A percentile compares a stretch with the other conserved stretches of the same genome.
Conservation (phyloP, 1,139 yeast genomes). For the Blastobotrys indianensis region DNA sequence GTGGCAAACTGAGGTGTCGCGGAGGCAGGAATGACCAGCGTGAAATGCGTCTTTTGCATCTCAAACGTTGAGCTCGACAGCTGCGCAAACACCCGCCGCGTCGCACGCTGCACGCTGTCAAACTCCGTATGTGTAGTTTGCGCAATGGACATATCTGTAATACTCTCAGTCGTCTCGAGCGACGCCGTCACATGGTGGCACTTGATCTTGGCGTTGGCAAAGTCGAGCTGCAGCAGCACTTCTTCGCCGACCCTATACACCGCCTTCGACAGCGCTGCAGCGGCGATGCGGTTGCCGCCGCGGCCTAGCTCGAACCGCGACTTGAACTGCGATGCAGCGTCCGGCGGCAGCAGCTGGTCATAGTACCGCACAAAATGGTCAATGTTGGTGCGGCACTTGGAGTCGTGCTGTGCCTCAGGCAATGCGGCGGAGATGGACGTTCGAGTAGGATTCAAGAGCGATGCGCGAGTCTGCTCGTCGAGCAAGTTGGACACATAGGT, state of each 20-base stretch:
- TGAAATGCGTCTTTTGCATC: slow-evolving; percentile 22
- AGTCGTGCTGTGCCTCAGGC: not conserved
- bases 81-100: slow-evolving; percentile 22
- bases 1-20: slow-evolving; percentile 35
- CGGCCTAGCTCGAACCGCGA: slow-evolving; percentile 33
- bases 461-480: not conserved
- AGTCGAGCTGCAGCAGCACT: slow-evolving; percentile 29
- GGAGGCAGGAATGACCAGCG: slow-evolving; percentile 33
- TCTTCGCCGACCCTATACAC: slow-evolving; percentile 37
- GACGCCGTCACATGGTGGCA: slow-evolving; percentile 36
- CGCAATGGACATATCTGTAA: slow-evolving; percentile 26
- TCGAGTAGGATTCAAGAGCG: not conserved
- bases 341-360: slow-evolving; percentile 6
- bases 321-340: slow-evolving; percentile 16
- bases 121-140: slow-evolving; percentile 34
- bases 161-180: slow-evolving; percentile 35
- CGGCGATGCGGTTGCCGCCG: slow-evolving; percentile 30
- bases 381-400: slow-evolving; percentile 21
- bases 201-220: slow-evolving; percentile 23
- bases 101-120: slow-evolving; percentile 18
- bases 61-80: slow-evolving; percentile 22
- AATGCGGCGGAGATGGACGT: not conserved
- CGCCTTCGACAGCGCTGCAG: slow-evolving; percentile 33
- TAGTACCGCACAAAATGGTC: slow-evolving; percentile 27
- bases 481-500: slow-evolving; percentile 1